A percentile compares a stretch with the other conserved stretches of the same genome.
These are phyloP conservation scores for Neoboletus subvelutipes DNA, from an alignment of 768 basidiomycete genomes.

Conservation along the genomic window DNA sequence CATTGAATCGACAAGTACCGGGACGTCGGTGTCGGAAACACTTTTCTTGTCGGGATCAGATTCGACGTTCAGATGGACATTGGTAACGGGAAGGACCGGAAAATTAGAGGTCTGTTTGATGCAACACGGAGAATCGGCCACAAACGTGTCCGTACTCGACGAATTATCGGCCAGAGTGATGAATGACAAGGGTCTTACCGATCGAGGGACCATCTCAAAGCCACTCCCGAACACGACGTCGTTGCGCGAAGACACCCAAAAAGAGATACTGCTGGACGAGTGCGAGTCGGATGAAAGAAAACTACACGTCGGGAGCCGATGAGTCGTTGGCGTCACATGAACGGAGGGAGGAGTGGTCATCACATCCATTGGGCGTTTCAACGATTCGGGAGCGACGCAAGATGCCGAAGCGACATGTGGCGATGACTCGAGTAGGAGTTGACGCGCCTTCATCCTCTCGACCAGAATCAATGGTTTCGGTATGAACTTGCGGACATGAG, in stretches of 20 bases:
- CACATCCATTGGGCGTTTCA: neutral
- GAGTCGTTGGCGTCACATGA: slow-evolving; percentile 7
- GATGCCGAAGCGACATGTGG: neutral
- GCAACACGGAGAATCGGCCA: slow-evolving; percentile 22
- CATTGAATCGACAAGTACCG: neutral
- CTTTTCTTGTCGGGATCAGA: neutral
- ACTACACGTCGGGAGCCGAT: neutral
- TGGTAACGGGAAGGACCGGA: slow-evolving; percentile 1
- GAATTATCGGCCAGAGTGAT: slow-evolving; percentile 12
- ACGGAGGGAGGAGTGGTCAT: neutral
- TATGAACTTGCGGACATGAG: slow-evolving; percentile 18
- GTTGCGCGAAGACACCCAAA: slow-evolving; percentile 7
- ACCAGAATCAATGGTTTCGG: slow-evolving; percentile 27
- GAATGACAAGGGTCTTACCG: slow-evolving; percentile 7
- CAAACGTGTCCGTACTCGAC: slow-evolving; percentile 23
- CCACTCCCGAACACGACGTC: neutral
- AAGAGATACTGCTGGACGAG: slow-evolving; percentile 6
- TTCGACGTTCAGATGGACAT: neutral
- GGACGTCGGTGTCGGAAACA: neutral
- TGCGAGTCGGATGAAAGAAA: neutral
- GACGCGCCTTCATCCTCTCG: slow-evolving; percentile 25
- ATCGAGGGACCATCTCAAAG: slow-evolving; percentile 3
- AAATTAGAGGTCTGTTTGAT: slow-evolving; percentile 6
- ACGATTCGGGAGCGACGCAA: neutral
- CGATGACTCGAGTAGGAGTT: neutral